Conservation (phyloP, 225 moss, liverwort and hornwort species). For the Asterella californica region DNA sequence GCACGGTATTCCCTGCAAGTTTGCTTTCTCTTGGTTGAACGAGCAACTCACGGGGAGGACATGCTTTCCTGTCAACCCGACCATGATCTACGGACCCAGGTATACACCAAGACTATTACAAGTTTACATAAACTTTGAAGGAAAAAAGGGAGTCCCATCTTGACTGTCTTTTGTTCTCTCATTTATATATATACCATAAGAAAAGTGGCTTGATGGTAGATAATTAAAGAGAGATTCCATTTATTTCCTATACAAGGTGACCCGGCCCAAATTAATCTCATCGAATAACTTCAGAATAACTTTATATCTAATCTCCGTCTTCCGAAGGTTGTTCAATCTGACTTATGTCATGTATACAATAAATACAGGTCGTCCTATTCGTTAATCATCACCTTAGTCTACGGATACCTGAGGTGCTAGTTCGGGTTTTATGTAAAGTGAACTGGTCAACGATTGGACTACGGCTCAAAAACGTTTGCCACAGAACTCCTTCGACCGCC, state of each 20-base stretch:
- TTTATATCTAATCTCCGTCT: background rate
- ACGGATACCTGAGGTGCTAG: background rate
- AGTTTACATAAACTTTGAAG: background rate
- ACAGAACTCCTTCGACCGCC: constrained; percentile 6
- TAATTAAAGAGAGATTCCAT: no score
- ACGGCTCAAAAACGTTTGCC: background rate
- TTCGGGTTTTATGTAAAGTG: constrained; percentile 27
- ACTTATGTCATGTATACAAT: background rate
- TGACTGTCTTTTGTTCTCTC: no score
- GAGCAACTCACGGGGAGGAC: background rate
- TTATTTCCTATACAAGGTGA: no score
- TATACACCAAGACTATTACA: background rate
- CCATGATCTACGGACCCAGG: constrained; percentile 20
- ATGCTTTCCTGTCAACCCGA: background rate
- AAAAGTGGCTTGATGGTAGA: background rate
- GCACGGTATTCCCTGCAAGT: constrained; percentile 29
- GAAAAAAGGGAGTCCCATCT: background rate
- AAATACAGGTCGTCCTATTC: constrained; percentile 23
- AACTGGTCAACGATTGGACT: constrained; percentile 34
- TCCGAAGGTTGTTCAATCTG: background rate
- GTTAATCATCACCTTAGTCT: constrained; percentile 20
- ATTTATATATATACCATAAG: no score
- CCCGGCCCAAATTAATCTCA: no score
- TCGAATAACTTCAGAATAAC: background rate
- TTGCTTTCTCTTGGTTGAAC: constrained; percentile 22